These are phyloP conservation scores for Cyberlindnera japonica DNA, from an alignment of 805 yeast species.

Conservation along the genomic window DNA sequence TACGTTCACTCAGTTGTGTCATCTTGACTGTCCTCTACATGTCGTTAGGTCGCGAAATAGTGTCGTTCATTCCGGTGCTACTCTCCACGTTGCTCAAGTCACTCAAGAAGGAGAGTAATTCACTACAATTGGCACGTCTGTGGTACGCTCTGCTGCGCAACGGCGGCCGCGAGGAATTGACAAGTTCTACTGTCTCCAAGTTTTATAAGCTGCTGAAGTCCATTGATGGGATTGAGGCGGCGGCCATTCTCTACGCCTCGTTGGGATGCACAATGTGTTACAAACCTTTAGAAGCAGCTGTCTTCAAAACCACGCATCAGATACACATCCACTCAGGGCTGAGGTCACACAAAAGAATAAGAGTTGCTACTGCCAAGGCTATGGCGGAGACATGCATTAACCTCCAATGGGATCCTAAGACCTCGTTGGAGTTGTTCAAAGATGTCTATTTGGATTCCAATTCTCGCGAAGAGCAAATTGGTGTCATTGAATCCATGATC, in stretches of 20 bases:
- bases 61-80: slow-evolving; percentile 33
- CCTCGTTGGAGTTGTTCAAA: slow-evolving; percentile 21
- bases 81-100: slow-evolving; percentile 30
- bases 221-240: slow-evolving; percentile 14
- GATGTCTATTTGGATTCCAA: slow-evolving; percentile 25
- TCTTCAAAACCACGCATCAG: slow-evolving; percentile 21
- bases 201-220: slow-evolving; percentile 22
- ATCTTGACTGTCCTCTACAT: slow-evolving; percentile 31
- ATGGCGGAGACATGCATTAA: slow-evolving; percentile 33
- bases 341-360: slow-evolving; percentile 17
- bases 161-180: slow-evolving; percentile 22
- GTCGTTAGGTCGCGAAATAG: slow-evolving; percentile 30
- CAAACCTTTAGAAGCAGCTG: slow-evolving; percentile 30
- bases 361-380: slow-evolving; percentile 30
- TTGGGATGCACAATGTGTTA: slow-evolving; percentile 24
- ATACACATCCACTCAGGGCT: slow-evolving; percentile 20
- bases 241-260: slow-evolving; percentile 15
- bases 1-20: slow-evolving; percentile 30
- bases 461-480: slow-evolving; percentile 26
- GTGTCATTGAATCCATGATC: slow-evolving; percentile 35
- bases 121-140: slow-evolving; percentile 21
- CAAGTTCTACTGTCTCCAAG: slow-evolving; percentile 17
- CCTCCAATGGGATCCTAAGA: slow-evolving; percentile 20
- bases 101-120: slow-evolving; percentile 30
- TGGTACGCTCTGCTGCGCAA: slow-evolving; percentile 21